Base-by-base conservation (phyloP, 345 rosid genomes). In the Melaleuca alternifolia region DNA sequence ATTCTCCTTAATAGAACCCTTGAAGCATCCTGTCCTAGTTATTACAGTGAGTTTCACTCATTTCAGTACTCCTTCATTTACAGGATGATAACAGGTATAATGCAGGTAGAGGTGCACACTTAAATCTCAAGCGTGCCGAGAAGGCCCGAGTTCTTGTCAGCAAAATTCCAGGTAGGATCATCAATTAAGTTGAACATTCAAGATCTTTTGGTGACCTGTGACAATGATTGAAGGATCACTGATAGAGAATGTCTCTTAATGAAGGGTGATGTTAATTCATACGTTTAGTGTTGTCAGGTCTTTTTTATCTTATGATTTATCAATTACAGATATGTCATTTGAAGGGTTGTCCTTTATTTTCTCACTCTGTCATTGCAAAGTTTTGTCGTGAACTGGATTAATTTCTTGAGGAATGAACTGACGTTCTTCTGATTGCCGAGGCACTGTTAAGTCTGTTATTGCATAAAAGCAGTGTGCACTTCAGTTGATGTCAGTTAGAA, bases 111-210 rank as follows among this genome's bases (percentile, higher is more conserved):
- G 99, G 99, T n/a, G 98, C 99, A 6, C 99, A 97, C 85, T 92
- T 96, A 90, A 97, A 96, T 92, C 99, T 97, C 91, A 97, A 97
- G 94, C 98, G 99, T 52, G 99, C 99, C 15, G 98, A 97, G 89
- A 96, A 95, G 90, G 98, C 99, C 61, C 91, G 99, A 57, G 89
- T 94, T 89, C 89, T 97, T 89, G 99, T 97, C 65, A 97, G 94
- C 94, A 96, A 95, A 94, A 97, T 97, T 92, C 98, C 99, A 83
- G 98, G 99, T 97, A 93, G 82, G 84, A 30, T 18, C 24, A 83
- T 83, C 50, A 50, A 83, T 83, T 53, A 37, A 56, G 59, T 37
- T 83, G 54, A 24, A 53, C 24, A 30, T 53, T 53, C 59, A 52
- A 10, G 48, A 30, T 71, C 24, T 71, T 71, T 71, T 71, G 48